A percentile compares a stretch with the other conserved stretches of the same genome.
Conservation (phyloP, 2,329 filamentous ascomycete species). For the Calonectria pseudoturangicola region DNA sequence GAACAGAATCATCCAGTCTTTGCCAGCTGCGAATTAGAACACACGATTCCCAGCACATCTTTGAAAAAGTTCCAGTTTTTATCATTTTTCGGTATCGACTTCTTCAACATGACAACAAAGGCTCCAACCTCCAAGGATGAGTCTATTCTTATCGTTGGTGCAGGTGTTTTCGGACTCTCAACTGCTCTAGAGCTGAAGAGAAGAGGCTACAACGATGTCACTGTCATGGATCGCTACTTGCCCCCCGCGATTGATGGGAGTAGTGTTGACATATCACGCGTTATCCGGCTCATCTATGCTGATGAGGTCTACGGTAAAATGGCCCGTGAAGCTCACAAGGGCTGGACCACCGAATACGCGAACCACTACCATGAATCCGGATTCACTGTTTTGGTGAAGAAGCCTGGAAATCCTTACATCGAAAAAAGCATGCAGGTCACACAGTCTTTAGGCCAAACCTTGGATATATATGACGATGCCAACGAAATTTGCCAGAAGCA, state of each 20-base stretch:
- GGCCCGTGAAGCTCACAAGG: conserved; percentile 61
- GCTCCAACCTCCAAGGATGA: conserved; percentile 49
- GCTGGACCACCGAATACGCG: conserved; percentile 54
- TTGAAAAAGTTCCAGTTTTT: not conserved
- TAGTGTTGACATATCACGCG: conserved; percentile 65
- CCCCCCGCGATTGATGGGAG: conserved; percentile 61
- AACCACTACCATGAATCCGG: conserved; percentile 57
- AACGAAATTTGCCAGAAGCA: conserved; percentile 42
- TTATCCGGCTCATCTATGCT: conserved; percentile 76
- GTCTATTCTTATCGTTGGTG: conserved; percentile 63
- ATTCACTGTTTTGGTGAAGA: conserved; percentile 55
- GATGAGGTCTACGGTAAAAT: conserved; percentile 77
- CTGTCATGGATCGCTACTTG: conserved; percentile 65
- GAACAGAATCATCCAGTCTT: not conserved
- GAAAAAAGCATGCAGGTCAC: conserved; percentile 45
- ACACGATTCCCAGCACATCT: not conserved
- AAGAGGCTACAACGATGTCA: conserved; percentile 66
- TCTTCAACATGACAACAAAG: conserved; percentile 42
- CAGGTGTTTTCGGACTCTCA: conserved; percentile 70
- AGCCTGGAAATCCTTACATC: conserved; percentile 48
- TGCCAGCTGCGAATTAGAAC: too few species aligned
- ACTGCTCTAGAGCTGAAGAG: conserved; percentile 67
- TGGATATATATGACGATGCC: conserved; percentile 54
- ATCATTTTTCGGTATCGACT: not conserved
- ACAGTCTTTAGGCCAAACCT: conserved; percentile 41